phyloP scores from a whole-genome alignment of 2,329 filamentous ascomycete species.

The Fusarium multiceps region DNA sequence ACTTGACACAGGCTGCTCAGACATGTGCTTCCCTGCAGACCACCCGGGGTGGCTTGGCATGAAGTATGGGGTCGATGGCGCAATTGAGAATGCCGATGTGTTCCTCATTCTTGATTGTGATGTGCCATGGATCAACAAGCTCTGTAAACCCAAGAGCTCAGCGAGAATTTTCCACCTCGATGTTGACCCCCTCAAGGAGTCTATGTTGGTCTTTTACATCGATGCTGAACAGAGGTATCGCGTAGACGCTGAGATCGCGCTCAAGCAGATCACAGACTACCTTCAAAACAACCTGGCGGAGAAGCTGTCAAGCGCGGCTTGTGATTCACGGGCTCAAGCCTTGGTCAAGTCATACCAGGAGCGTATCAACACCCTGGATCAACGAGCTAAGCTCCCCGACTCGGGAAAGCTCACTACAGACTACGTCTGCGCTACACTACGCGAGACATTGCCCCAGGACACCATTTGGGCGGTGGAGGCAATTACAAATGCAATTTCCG shows the following conservation, averaged over 20 bases:
- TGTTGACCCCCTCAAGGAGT: constrained; percentile 22
- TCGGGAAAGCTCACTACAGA: constrained; percentile 1
- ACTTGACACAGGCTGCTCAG: constrained; percentile 23
- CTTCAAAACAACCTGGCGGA: fast-evolving
- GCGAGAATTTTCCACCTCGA: constrained; percentile 27
- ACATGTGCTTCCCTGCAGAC: constrained; percentile 34
- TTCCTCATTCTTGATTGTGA: constrained; percentile 26
- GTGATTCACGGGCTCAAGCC: not conserved
- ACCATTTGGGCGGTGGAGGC: constrained; percentile 16
- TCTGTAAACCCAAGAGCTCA: not conserved
- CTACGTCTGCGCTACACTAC: not conserved
- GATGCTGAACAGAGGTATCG: constrained; percentile 24
- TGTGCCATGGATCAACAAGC: constrained; percentile 29
- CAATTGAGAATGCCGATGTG: constrained; percentile 12
- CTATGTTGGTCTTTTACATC: constrained; percentile 15
- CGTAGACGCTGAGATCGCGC: not conserved
- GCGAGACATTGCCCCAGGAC: not conserved
- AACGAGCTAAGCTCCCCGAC: not conserved
- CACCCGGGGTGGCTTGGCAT: constrained; percentile 20
- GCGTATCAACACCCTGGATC: not conserved
- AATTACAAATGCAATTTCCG: constrained; percentile 6
- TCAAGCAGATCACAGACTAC: constrained; percentile 4
- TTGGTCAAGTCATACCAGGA: not conserved
- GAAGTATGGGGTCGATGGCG: constrained; percentile 17
- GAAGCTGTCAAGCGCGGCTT: not conserved